phyloP scores from a whole-genome alignment of 768 basidiomycete genomes.

The Mycena venus region DNA sequence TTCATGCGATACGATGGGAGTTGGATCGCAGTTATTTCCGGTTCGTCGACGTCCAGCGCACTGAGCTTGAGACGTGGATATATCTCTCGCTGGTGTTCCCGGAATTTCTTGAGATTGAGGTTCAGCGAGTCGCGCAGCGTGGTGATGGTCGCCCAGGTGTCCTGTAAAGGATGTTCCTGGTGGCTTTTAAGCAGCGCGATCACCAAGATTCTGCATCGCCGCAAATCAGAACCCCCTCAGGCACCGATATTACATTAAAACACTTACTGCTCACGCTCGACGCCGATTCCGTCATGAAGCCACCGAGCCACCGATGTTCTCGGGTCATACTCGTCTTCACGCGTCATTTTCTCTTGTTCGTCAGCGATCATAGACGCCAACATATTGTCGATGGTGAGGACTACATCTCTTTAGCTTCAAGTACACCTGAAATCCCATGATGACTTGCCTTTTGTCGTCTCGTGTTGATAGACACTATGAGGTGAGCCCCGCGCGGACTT shows the following conservation, averaged over 20 bases:
- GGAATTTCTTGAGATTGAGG: conserved; percentile 12
- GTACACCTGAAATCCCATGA: not conserved
- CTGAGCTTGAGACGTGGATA: conserved; percentile 17
- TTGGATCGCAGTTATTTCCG: conserved; percentile 20
- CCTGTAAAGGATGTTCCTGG: conserved; percentile 14
- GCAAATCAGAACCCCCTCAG: not conserved
- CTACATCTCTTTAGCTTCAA: not conserved
- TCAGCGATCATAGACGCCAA: conserved; percentile 13
- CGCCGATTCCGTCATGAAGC: conserved; percentile 17
- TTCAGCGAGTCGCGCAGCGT: conserved; percentile 13
- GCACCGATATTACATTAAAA: not conserved
- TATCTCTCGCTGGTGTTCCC: conserved; percentile 13
- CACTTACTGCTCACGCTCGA: conserved; percentile 23
- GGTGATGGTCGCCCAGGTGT: conserved; percentile 1
- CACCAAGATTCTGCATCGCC: not conserved
- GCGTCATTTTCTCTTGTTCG: not conserved
- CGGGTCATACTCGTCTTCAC: not conserved
- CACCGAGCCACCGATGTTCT: conserved; percentile 9
- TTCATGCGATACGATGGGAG: conserved; percentile 24
- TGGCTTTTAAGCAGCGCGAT: conserved; percentile 13
- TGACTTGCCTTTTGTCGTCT: not conserved
- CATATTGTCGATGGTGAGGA: conserved; percentile 14
- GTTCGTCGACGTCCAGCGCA: conserved; percentile 20
- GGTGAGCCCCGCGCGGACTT: not conserved
- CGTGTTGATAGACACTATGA: conserved; percentile 20